phyloP scores from a whole-genome alignment of 2,329 filamentous ascomycete genomes.

The Karstenula rhodostoma region DNA sequence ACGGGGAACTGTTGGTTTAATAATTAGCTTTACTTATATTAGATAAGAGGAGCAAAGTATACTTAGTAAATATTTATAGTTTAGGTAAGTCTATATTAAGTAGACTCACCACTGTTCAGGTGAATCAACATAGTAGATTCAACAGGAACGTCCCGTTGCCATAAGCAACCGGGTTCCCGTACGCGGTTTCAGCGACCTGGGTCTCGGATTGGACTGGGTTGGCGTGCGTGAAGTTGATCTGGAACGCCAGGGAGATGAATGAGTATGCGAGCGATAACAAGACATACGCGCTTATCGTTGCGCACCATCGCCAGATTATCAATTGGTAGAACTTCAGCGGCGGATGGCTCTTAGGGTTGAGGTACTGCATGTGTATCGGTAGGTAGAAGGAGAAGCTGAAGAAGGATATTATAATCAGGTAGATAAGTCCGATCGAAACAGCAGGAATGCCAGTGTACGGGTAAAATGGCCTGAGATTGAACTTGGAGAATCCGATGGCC shows the following conservation, averaged over 20 bases:
- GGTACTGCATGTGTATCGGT: constrained; percentile 68
- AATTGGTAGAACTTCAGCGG: constrained; percentile 67
- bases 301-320: constrained; percentile 65
- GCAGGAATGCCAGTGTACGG: constrained; percentile 64
- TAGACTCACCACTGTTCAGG: no score
- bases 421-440: constrained; percentile 70
- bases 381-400: constrained; percentile 72
- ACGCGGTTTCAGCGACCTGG: constrained; percentile 44
- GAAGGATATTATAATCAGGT: constrained; percentile 72
- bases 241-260: constrained; percentile 69
- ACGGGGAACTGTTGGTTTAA: no score
- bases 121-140: no score
- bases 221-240: constrained; percentile 62
- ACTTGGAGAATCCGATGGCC: constrained; percentile 62
- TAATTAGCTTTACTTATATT: no score
- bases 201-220: constrained; percentile 57
- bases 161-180: constrained; percentile 62
- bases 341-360: constrained; percentile 63
- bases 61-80: no score
- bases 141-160: constrained; percentile 67
- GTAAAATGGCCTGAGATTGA: constrained; percentile 67
- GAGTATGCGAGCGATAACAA: constrained; percentile 70
- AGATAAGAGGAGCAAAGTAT: no score
- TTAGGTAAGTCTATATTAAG: no score
- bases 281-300: constrained; percentile 66